phyloP scores from a whole-genome alignment of 176 grass and related monocot species.

The maize (Zea mays) region Zm-B73-REFERENCE-NAM-5.0 NC_050099.1:6278501-6279000 shows the following conservation, averaged over 20 bases:
- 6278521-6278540: not conserved
- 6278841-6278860: no score
- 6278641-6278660: not conserved
- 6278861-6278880: no score
- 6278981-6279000: not conserved
- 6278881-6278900: no score
- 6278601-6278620: not conserved
- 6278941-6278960: not conserved
- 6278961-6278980: not conserved
- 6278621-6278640: not conserved
- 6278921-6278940: no score
- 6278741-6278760: not conserved
- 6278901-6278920: no score
- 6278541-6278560: not conserved
- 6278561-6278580: not conserved
- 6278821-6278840: not conserved
- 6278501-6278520: not conserved
- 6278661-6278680: not conserved
- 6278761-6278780: not conserved
- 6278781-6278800: not conserved
- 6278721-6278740: not conserved
- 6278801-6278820: not conserved
- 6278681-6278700: not conserved
- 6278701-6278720: not conserved
- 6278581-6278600: not conserved